Evolutionary conservation across 164 flowering plant genomes (phyloP).

Genomic region (Vitis rotundifolia): DNA sequence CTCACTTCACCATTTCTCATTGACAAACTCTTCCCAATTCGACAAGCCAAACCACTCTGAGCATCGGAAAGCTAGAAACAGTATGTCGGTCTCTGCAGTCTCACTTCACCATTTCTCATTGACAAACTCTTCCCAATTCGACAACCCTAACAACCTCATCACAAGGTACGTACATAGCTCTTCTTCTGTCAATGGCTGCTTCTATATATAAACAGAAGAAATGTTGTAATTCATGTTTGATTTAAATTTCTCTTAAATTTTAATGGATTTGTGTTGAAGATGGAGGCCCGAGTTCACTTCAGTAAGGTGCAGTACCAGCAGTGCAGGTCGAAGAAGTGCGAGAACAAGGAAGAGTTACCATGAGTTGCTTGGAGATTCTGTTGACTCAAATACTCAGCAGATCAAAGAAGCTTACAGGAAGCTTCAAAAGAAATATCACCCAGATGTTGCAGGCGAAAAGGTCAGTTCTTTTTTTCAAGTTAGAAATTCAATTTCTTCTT

Average conservation of each 20-base stretch:
- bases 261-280: constrained; percentile 13
- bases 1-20: constrained; percentile 13
- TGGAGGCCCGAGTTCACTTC: constrained; percentile 15
- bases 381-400: constrained; percentile 41
- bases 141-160: constrained; percentile 21
- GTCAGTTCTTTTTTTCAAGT: constrained; percentile 19
- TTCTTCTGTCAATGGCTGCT: neutral
- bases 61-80: neutral
- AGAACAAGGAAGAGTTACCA: constrained; percentile 40
- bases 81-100: constrained; percentile 17
- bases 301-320: constrained; percentile 12
- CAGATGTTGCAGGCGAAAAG: constrained; percentile 71
- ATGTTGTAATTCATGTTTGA: neutral
- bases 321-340: constrained; percentile 6
- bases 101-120: constrained; percentile 12
- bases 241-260: neutral
- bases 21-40: constrained; percentile 13
- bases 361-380: constrained; percentile 62
- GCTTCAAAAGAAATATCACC: constrained; percentile 70
- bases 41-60: neutral
- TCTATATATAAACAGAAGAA: neutral
- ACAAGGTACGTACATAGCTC: constrained; percentile 24
- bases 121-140: constrained; percentile 14
- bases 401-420: constrained; percentile 72
- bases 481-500: neutral